These are phyloP conservation scores for Linum tenue DNA, from an alignment of 345 rosid genomes.

Conservation along the genomic window DNA sequence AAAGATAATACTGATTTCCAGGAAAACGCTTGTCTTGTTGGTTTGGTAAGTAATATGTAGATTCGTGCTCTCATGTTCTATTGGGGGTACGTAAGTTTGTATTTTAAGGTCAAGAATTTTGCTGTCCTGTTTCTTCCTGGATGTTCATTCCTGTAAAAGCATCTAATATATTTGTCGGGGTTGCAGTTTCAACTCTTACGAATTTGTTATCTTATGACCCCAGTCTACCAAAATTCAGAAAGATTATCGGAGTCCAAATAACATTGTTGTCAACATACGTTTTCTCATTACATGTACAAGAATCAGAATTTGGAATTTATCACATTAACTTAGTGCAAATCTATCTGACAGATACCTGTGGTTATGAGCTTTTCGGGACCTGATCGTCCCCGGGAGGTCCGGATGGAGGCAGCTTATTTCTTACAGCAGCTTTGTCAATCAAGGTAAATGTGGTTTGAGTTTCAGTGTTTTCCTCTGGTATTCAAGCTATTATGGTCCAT, in stretches of 20 bases:
- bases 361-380: conserved; percentile 72
- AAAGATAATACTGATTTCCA: conserved; percentile 80
- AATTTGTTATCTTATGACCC: too few species aligned
- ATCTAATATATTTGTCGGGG: not conserved
- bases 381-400: conserved; percentile 78
- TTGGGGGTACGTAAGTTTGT: not conserved
- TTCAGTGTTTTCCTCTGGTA: conserved; percentile 10
- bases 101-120: not conserved
- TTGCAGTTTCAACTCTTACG: not conserved
- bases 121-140: not conserved
- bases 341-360: conserved; percentile 57
- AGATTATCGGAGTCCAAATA: too few species aligned
- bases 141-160: not conserved
- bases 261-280: not conserved
- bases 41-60: conserved; percentile 22
- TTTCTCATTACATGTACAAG: not conserved
- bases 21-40: conserved; percentile 99
- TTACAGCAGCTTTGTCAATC: conserved; percentile 95
- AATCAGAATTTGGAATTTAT: not conserved
- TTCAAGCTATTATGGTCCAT: not conserved
- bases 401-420: conserved; percentile 92
- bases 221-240: not conserved
- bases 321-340: not conserved
- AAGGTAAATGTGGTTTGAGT: conserved; percentile 38
- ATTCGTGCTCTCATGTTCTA: not conserved